phyloP scores from a whole-genome alignment of 148 eudicot genomes.

The Pouteria glomerata region DNA sequence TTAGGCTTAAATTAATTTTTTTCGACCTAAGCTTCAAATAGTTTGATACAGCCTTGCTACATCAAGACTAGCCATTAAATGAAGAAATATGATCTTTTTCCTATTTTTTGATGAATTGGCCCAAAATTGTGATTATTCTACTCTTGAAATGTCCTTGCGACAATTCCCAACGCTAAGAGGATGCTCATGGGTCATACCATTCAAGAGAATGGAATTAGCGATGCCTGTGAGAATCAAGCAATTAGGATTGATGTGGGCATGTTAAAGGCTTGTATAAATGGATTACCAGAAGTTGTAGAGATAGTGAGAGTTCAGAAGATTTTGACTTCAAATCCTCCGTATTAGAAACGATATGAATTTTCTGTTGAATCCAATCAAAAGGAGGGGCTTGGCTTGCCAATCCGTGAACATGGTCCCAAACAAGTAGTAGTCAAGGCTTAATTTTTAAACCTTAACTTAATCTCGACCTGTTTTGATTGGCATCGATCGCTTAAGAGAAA shows the following conservation, averaged over 20 bases:
- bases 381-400: constrained; percentile 45
- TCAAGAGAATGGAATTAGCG: constrained; percentile 70
- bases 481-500: constrained; percentile 5
- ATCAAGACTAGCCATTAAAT: no score
- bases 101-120: constrained; percentile 59
- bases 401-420: constrained; percentile 47
- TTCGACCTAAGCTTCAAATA: no score
- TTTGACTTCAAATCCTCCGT: constrained; percentile 64
- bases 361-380: constrained; percentile 18
- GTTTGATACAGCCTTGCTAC: no score
- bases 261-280: constrained; percentile 73
- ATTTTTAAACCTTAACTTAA: constrained; percentile 7
- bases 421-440: constrained; percentile 66
- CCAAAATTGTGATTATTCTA: constrained; percentile 66
- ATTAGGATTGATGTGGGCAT: constrained; percentile 93
- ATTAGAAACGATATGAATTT: constrained; percentile 23
- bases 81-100: no score
- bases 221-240: constrained; percentile 61
- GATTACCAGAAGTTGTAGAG: constrained; percentile 88
- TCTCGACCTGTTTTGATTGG: not conserved
- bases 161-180: constrained; percentile 91
- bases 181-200: constrained; percentile 99
- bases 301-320: constrained; percentile 50
- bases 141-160: constrained; percentile 69
- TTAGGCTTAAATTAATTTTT: no score